A percentile compares a stretch with the other conserved stretches of the same genome.
Evolutionary conservation across 495 filamentous ascomycete genomes (phyloP).

Genomic region (Penicillium subrubescens): DNA sequence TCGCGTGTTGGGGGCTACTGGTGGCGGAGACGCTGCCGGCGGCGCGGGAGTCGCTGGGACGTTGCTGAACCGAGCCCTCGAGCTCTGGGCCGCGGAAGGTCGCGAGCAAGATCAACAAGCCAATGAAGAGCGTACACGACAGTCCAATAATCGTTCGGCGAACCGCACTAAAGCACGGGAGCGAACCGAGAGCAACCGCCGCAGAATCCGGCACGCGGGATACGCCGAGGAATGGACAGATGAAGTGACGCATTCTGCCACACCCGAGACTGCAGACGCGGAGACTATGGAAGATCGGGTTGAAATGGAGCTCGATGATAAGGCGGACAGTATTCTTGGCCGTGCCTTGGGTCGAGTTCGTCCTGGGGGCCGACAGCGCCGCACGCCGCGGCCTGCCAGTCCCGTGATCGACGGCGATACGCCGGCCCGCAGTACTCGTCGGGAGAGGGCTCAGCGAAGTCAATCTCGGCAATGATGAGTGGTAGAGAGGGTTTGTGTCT

Average conservation of each 20-base stretch:
- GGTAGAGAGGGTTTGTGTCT: not conserved
- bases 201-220: conserved; percentile 26
- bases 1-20: conserved; percentile 48
- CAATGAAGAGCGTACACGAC: conserved; percentile 24
- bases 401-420: conserved; percentile 30
- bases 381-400: conserved; percentile 18
- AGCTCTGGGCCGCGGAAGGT: conserved; percentile 61
- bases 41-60: conserved; percentile 74
- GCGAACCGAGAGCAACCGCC: conserved; percentile 24
- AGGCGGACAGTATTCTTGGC: conserved; percentile 42
- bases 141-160: conserved; percentile 22
- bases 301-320: conserved; percentile 46
- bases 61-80: conserved; percentile 70
- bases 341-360: conserved; percentile 41
- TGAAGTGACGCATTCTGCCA: conserved; percentile 35
- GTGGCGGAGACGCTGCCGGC: conserved; percentile 60
- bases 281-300: conserved; percentile 37
- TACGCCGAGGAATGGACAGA: conserved; percentile 42
- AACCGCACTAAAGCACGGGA: conserved; percentile 31
- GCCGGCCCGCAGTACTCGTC: conserved; percentile 23
- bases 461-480: conserved; percentile 25
- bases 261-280: conserved; percentile 10
- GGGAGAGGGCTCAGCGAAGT: conserved; percentile 28
- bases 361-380: conserved; percentile 27
- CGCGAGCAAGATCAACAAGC: conserved; percentile 27